Conservation (phyloP, 257 asterid species). For the Nicotiana paniculata region DNA sequence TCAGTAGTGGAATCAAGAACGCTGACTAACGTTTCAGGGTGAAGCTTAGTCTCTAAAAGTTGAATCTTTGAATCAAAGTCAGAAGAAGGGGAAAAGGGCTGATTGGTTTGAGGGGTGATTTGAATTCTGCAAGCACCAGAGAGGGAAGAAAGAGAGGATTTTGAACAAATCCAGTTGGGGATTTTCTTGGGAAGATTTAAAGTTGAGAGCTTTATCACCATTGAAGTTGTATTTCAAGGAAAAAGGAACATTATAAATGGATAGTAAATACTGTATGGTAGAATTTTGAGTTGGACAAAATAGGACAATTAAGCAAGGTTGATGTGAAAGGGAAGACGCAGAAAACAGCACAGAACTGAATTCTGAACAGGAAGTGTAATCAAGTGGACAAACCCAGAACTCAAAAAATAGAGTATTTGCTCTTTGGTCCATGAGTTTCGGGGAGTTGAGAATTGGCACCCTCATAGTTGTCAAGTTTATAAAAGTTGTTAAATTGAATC, state of each 20-base stretch:
- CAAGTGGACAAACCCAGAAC: not conserved
- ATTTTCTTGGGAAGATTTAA: constrained; percentile 33
- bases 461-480: not conserved
- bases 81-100: constrained; percentile 22
- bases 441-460: not conserved
- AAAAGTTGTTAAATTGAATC: too few species aligned
- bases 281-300: too few species aligned
- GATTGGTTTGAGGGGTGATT: constrained; percentile 35
- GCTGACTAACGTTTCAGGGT: constrained; percentile 44
- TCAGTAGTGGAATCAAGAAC: constrained; percentile 55
- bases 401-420: not conserved
- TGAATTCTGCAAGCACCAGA: constrained; percentile 40
- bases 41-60: constrained; percentile 41
- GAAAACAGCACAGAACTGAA: not conserved
- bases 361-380: not conserved
- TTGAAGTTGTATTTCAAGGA: constrained; percentile 13
- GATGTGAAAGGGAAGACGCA: not conserved
- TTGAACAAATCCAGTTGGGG: constrained; percentile 32
- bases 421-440: not conserved
- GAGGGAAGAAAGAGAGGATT: constrained; percentile 41
- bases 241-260: not conserved
- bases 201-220: constrained; percentile 61
- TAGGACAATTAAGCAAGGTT: not conserved
- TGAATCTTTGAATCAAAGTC: constrained; percentile 51
- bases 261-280: not conserved